phyloP scores from a whole-genome alignment of 2,329 filamentous ascomycete genomes.

The Remersonia thermophila region DNA sequence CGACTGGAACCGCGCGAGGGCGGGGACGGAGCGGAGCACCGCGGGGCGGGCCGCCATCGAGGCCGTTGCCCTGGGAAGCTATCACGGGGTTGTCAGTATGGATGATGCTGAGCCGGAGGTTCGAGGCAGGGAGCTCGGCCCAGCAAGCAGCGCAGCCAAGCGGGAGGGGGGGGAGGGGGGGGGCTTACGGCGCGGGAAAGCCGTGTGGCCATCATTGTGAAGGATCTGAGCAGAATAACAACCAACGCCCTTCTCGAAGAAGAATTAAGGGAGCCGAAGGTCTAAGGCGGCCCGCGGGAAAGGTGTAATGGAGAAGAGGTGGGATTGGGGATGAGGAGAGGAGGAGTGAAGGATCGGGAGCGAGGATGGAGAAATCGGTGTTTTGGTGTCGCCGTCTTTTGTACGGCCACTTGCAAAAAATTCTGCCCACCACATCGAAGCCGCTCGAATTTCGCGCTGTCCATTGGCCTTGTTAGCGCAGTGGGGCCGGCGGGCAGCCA shows the following conservation, averaged over 20 bases:
- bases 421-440: conserved; percentile 16
- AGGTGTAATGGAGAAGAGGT: conserved; percentile 10
- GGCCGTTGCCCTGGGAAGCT: conserved; percentile 70
- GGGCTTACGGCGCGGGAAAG: conserved; percentile 18
- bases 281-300: conserved; percentile 11
- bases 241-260: conserved; percentile 8
- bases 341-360: no score
- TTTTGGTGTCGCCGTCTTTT: conserved; percentile 14
- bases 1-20: conserved; percentile 67
- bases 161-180: background rate
- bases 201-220: conserved; percentile 18
- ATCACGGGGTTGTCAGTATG: conserved; percentile 13
- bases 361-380: conserved; percentile 3
- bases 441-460: conserved; percentile 14
- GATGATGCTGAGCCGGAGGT: no score
- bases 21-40: conserved; percentile 55
- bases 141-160: no score
- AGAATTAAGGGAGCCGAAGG: conserved; percentile 8
- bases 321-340: background rate
- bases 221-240: conserved; percentile 12
- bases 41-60: conserved; percentile 55
- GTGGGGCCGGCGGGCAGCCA: conserved; percentile 5
- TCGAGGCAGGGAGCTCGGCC: background rate
- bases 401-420: conserved; percentile 15
- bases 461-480: no score